phyloP scores from a whole-genome alignment of 345 rosid species.

The Sapria himalayana region DNA sequence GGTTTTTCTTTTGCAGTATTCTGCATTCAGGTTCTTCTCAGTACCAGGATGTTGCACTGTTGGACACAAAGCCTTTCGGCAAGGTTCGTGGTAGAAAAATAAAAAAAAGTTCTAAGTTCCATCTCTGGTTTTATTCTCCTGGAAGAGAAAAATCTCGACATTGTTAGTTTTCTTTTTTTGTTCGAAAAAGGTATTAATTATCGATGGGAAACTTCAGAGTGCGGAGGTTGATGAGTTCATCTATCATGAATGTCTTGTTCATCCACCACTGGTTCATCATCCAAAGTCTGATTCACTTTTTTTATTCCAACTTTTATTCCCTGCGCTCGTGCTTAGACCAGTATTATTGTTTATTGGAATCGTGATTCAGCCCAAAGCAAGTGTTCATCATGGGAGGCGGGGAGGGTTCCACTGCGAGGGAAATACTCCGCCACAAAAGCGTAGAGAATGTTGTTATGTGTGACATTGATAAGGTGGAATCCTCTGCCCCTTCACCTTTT shows the following conservation, averaged over 20 bases:
- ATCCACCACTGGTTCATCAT: slow-evolving; percentile 37
- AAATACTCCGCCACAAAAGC: slow-evolving; percentile 26
- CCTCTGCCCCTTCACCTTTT: neutral
- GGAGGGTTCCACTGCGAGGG: slow-evolving; percentile 55
- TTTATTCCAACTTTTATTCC: no score
- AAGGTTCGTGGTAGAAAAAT: slow-evolving; percentile 12
- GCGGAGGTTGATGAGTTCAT: slow-evolving; percentile 58
- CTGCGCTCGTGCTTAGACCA: no score
- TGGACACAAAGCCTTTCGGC: slow-evolving; percentile 47
- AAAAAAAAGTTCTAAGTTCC: neutral
- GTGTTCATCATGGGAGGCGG: slow-evolving; percentile 57
- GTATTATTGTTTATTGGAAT: neutral
- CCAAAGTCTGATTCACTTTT: no score
- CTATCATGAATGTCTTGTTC: slow-evolving; percentile 49
- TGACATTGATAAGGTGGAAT: slow-evolving; percentile 40
- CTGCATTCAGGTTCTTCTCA: slow-evolving; percentile 31
- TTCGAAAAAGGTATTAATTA: slow-evolving; percentile 23
- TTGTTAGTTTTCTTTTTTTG: neutral
- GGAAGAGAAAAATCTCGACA: neutral
- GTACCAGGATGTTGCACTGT: slow-evolving; percentile 38
- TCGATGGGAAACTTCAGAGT: slow-evolving; percentile 60
- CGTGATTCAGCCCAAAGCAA: slow-evolving; percentile 17
- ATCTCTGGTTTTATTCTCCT: neutral
- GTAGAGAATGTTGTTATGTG: slow-evolving; percentile 36
- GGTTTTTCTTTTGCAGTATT: slow-evolving; percentile 17